Evolutionary conservation across 148 eudicot genomes (phyloP).

Genomic region (Silene conica): DNA sequence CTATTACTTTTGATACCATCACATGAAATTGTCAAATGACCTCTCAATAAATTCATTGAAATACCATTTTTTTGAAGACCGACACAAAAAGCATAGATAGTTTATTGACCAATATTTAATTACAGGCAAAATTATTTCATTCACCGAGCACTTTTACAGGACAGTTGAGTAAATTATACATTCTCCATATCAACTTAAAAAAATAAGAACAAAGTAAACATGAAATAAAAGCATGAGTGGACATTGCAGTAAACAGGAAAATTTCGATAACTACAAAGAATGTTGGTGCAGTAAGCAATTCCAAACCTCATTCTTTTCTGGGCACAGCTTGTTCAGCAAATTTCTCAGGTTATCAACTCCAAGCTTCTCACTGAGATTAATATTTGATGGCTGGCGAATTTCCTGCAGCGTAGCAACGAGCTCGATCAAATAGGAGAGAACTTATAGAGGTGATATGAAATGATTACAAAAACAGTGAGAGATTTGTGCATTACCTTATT

Average conservation of each 20-base stretch:
- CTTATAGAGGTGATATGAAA: not conserved
- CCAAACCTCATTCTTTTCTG: constrained; percentile 62
- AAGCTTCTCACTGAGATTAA: constrained; percentile 33
- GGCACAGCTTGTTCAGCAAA: constrained; percentile 44
- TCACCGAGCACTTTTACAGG: no score
- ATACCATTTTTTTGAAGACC: no score
- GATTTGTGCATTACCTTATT: constrained; percentile 38
- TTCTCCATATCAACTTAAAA: no score
- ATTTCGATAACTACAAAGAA: not conserved
- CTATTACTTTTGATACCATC: no score
- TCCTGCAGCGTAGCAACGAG: constrained; percentile 32
- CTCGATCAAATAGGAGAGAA: not conserved
- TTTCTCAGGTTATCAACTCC: constrained; percentile 31
- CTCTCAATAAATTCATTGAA: no score
- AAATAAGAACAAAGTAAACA: not conserved
- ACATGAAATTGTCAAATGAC: no score
- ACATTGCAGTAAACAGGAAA: not conserved
- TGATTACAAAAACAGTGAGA: not conserved
- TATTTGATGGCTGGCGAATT: constrained; percentile 25
- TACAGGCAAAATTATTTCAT: no score
- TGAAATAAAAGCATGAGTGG: not conserved
- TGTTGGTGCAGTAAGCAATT: constrained; percentile 27
- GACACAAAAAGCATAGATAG: no score
- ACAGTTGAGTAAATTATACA: no score
- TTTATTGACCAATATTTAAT: no score